Evolutionary conservation across 257 asterid genomes (phyloP).

Genomic region (Craterostigma plantagineum): DNA sequence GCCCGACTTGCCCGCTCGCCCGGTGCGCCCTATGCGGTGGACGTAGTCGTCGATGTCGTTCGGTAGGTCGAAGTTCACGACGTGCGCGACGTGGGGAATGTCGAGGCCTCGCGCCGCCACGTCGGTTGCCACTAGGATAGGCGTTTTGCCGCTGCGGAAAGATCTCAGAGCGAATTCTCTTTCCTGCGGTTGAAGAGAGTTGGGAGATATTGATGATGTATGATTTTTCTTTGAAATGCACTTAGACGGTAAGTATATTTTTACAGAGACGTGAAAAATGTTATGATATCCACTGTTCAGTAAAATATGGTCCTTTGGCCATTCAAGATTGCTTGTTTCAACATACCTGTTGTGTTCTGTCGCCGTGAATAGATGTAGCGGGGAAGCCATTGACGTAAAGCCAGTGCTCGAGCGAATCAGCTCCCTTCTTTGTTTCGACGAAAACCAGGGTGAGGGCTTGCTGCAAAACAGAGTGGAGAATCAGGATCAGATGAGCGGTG

Average conservation of each 20-base stretch:
- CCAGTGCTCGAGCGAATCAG: constrained; percentile 93
- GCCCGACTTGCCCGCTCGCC: constrained; percentile 87
- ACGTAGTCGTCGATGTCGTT: constrained; percentile 87
- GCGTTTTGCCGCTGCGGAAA: constrained; percentile 72
- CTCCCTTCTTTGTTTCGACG: constrained; percentile 94
- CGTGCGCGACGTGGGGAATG: constrained; percentile 91
- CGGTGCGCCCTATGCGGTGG: constrained; percentile 92
- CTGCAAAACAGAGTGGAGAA: constrained; percentile 33
- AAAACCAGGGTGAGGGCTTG: constrained; percentile 80
- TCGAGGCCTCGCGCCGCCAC: constrained; percentile 99
- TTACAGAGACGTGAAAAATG: too few relatives aligned
- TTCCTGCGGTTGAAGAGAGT: too few relatives aligned
- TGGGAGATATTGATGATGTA: too few relatives aligned
- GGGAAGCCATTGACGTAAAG: constrained; percentile 69
- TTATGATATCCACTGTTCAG: constrained; percentile 3
- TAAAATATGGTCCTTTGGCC: too few relatives aligned
- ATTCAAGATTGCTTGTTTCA: not conserved
- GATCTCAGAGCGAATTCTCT: constrained; percentile 79
- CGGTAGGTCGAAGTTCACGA: constrained; percentile 86
- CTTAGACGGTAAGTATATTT: too few relatives aligned
- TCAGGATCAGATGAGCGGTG: constrained; percentile 6
- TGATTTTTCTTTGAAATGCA: too few relatives aligned
- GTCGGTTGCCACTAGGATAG: constrained; percentile 84
- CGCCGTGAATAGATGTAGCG: constrained; percentile 88
- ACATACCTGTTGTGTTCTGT: constrained; percentile 82